These are phyloP conservation scores for Pseudoscleropodium purum DNA, from an alignment of 225 moss, liverwort and hornwort species.

Conservation along the genomic window DNA sequence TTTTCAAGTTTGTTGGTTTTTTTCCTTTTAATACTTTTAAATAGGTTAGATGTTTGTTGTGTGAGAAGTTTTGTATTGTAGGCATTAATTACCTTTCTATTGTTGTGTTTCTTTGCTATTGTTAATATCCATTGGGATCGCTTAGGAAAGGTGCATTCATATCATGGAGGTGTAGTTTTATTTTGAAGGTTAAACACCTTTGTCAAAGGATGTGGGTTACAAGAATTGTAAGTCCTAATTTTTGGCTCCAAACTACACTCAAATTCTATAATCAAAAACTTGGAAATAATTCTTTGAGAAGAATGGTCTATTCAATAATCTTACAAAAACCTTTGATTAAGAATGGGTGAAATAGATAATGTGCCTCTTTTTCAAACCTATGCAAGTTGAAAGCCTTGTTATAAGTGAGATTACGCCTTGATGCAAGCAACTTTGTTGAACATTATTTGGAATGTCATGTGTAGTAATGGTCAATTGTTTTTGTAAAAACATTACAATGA, in stretches of 20 bases:
- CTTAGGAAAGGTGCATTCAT: neutral
- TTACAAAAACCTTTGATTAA: fast-evolving
- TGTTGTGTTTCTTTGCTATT: neutral
- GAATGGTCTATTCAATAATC: neutral
- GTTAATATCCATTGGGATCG: neutral
- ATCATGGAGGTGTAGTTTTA: neutral
- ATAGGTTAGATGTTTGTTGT: neutral
- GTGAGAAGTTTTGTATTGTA: neutral
- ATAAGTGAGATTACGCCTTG: neutral
- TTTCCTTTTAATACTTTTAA: neutral
- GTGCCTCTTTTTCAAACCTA: neutral
- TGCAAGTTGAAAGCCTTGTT: neutral
- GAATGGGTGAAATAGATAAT: neutral
- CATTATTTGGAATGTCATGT: neutral
- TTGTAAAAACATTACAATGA: neutral
- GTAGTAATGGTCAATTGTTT: neutral
- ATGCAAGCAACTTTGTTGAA: neutral
- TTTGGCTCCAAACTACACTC: fast-evolving
- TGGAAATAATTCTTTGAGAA: neutral
- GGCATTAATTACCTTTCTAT: no score
- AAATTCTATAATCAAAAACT: neutral
- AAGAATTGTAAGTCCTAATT: neutral
- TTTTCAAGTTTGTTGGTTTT: neutral
- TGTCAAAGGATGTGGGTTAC: neutral
- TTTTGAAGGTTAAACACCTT: neutral